Conservation (phyloP, 208 protist species). For the Blastocrithidia nonstop region DNA sequence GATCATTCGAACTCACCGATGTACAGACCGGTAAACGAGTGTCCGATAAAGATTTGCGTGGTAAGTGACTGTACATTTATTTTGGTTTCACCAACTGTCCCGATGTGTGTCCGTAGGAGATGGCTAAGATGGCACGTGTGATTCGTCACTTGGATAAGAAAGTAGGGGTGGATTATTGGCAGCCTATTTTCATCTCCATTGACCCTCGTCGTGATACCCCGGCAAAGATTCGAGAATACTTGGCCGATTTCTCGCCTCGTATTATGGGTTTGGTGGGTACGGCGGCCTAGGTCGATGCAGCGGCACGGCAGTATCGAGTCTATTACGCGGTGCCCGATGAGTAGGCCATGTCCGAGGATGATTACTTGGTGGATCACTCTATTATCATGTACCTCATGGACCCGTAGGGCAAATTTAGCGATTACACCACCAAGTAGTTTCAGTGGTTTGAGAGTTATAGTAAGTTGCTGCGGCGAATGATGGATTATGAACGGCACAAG, state of each 20-base stretch:
- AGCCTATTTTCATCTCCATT: constrained; percentile 88
- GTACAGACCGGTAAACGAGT: constrained; percentile 46
- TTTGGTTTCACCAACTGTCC: constrained; percentile 96
- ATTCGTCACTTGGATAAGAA: constrained; percentile 65
- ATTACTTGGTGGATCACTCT: constrained; percentile 93
- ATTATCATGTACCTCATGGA: constrained; percentile 91
- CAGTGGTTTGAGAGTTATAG: constrained; percentile 74
- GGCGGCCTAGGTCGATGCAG: constrained; percentile 52
- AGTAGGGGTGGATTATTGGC: constrained; percentile 61
- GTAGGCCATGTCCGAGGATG: constrained; percentile 61
- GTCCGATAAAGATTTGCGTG: constrained; percentile 60
- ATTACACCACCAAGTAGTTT: constrained; percentile 84
- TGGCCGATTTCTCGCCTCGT: constrained; percentile 80
- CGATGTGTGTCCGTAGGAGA: constrained; percentile 92
- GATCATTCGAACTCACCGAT: constrained; percentile 41
- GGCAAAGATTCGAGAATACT: constrained; percentile 64
- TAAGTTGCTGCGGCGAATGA: constrained; percentile 67
- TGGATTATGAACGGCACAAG: constrained; percentile 50
- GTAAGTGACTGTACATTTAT: constrained; percentile 91
- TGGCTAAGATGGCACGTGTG: constrained; percentile 86
- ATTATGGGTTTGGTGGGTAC: constrained; percentile 88
- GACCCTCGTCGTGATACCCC: constrained; percentile 87
- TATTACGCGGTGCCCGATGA: constrained; percentile 78
- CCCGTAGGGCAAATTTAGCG: constrained; percentile 72
- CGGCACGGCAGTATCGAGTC: constrained; percentile 81